Base-by-base conservation (phyloP, 139 green algal species). In the Chlamydomonas incerta region DNA sequence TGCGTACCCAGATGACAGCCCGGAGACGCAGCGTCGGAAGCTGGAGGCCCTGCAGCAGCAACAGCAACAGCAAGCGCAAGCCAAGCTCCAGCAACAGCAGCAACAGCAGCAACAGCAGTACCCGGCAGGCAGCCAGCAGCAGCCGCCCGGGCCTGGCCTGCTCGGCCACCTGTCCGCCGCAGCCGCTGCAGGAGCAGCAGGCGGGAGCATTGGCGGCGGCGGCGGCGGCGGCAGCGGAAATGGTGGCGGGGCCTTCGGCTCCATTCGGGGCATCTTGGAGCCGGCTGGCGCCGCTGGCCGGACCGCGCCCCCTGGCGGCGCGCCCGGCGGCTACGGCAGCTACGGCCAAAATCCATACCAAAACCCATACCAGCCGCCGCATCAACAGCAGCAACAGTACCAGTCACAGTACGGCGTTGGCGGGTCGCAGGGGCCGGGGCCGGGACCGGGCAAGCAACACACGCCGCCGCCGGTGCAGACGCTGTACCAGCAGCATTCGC, bases 1-100 rank as follows among this genome's bases (percentile, higher is more conserved):
- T 46, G 63, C 52, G 0, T 83, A 83, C 41, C 77, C 77, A 0
- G 77, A 83, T 23, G 77, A 83, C 63, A 73, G 35, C 77, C 77
- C 77, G 24, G 77, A 65, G 50, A 83, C 63, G 9, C 67, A 57
- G 23, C 41, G n/a, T 20, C 77, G 63, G 17, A 83, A 74, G 47
- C 23, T 83, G 18, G 63, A 52, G 15, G 77, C 77, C 10, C n/a
- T 74, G 18, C 24, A 41, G 15, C 31, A 26, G 20, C 75, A 83
- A 41, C 58, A 29, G 24, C 68, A 55, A n/a, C 37, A 13, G 0
- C 70, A 75, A 37, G 35, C 11, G 33, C 68, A 46, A 46, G n/a
- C n/a, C n/a, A n/a, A n/a, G n/a, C n/a, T n/a, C n/a, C 31, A 28
- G 14, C 34, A 41, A 37, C 24, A 24, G 33, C 72, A 23, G 21